These are phyloP conservation scores for Salix udensis DNA, from an alignment of 345 rosid species.

Conservation along the genomic window DNA sequence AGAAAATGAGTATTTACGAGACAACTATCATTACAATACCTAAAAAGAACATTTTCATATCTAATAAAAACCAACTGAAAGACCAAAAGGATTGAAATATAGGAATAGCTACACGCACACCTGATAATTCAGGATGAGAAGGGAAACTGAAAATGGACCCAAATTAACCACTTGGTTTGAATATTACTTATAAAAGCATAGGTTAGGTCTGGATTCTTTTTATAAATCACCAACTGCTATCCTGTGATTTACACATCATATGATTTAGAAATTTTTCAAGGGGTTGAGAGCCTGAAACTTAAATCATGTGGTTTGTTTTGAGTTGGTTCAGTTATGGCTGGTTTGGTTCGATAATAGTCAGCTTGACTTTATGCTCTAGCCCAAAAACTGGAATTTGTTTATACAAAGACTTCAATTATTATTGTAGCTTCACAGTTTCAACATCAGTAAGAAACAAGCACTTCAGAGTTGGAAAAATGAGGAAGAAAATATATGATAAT, in stretches of 20 bases:
- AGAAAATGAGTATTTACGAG: constrained; percentile 1
- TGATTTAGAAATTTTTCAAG: background rate
- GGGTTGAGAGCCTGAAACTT: background rate
- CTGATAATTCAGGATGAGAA: background rate
- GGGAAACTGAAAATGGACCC: background rate
- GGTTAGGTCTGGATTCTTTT: background rate
- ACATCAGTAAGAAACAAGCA: background rate
- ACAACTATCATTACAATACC: background rate
- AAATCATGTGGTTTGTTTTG: background rate
- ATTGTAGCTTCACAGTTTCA: background rate
- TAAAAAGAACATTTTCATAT: background rate
- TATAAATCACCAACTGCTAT: background rate
- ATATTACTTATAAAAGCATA: background rate
- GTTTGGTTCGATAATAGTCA: background rate
- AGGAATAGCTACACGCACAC: background rate
- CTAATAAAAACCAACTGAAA: background rate
- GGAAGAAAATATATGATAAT: background rate
- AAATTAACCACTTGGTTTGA: background rate
- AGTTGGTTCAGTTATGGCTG: background rate
- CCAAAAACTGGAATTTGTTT: too few species aligned
- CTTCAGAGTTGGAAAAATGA: background rate
- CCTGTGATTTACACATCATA: background rate
- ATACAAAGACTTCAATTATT: background rate
- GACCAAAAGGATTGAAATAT: background rate
- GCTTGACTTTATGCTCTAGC: background rate